Evolutionary conservation across 805 yeast genomes (phyloP).

Genomic region (Kockiozyma suomiensis): DNA sequence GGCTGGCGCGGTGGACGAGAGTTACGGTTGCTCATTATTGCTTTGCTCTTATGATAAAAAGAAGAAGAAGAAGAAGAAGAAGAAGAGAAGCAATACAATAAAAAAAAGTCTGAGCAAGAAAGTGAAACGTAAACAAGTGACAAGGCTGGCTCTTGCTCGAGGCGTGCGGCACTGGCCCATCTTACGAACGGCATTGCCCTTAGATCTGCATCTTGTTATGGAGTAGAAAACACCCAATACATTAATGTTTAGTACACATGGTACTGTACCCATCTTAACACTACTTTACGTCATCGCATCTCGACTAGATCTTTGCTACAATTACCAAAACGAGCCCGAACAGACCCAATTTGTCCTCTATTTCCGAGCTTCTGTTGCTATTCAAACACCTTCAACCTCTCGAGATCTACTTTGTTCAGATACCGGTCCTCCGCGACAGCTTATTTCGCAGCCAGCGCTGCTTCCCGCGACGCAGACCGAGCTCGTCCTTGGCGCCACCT

Average conservation of each 20-base stretch:
- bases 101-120: too few relatives aligned
- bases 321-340: neutral
- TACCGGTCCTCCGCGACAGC: neutral
- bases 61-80: too few relatives aligned
- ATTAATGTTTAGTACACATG: neutral
- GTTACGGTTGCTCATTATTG: constrained; percentile 9
- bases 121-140: neutral
- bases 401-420: neutral
- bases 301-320: neutral
- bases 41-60: too few relatives aligned
- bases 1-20: constrained; percentile 17
- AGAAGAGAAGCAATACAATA: too few relatives aligned
- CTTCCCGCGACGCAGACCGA: constrained; percentile 21
- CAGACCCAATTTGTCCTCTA: too few relatives aligned
- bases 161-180: constrained; percentile 4
- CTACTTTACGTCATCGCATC: constrained; percentile 8
- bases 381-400: neutral
- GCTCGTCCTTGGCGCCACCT: constrained; percentile 11
- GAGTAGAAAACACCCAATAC: neutral
- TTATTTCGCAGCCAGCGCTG: constrained; percentile 15
- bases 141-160: neutral
- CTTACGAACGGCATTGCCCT: neutral
- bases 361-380: too few relatives aligned
- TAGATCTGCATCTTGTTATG: constrained; percentile 10
- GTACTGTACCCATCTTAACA: neutral